Percentiles rank a stretch among this genome's conserved stretches.
Evolutionary conservation across 352 stramenopile species (phyloP).

Genomic region (Phytophthora megakarya): DNA sequence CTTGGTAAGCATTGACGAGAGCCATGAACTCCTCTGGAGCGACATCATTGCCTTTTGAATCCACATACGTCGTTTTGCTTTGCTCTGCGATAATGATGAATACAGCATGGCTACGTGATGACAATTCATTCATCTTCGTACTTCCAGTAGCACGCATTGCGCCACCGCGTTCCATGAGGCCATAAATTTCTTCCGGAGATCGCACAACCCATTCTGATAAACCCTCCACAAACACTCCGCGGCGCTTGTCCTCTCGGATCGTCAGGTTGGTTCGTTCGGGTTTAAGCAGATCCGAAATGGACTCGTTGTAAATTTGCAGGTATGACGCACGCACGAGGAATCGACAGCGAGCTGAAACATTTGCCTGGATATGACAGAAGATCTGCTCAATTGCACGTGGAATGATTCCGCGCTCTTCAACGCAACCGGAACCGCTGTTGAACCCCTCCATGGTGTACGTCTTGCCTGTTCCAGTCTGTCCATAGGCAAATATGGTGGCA

Average conservation of each 20-base stretch:
- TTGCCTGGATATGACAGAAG: constrained; percentile 90
- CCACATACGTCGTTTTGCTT: constrained; percentile 90
- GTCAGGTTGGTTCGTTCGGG: constrained; percentile 90
- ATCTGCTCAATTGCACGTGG: constrained; percentile 97
- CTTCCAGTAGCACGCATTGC: constrained; percentile 81
- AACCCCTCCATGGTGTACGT: constrained; percentile 98
- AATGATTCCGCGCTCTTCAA: constrained; percentile 96
- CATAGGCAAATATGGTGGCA: constrained; percentile 92
- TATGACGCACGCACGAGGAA: constrained; percentile 94
- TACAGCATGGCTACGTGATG: constrained; percentile 89
- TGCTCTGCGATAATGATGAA: constrained; percentile 96
- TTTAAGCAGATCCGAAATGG: constrained; percentile 94
- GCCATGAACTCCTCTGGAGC: constrained; percentile 85
- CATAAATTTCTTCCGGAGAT: constrained; percentile 93
- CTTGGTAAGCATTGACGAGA: constrained; percentile 79
- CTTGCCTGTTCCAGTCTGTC: constrained; percentile 92
- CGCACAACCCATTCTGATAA: constrained; percentile 95
- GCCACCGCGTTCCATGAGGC: constrained; percentile 92
- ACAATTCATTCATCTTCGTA: constrained; percentile 92
- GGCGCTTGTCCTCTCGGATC: constrained; percentile 94
- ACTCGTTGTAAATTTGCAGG: constrained; percentile 96
- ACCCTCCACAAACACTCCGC: constrained; percentile 94
- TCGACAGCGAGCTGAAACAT: constrained; percentile 81
- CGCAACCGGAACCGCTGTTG: constrained; percentile 81
- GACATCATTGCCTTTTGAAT: constrained; percentile 80